A percentile compares a stretch with the other conserved stretches of the same genome.
phyloP scores from a whole-genome alignment of 495 filamentous ascomycete species.

The Aspergillus incahuasiensis region DNA sequence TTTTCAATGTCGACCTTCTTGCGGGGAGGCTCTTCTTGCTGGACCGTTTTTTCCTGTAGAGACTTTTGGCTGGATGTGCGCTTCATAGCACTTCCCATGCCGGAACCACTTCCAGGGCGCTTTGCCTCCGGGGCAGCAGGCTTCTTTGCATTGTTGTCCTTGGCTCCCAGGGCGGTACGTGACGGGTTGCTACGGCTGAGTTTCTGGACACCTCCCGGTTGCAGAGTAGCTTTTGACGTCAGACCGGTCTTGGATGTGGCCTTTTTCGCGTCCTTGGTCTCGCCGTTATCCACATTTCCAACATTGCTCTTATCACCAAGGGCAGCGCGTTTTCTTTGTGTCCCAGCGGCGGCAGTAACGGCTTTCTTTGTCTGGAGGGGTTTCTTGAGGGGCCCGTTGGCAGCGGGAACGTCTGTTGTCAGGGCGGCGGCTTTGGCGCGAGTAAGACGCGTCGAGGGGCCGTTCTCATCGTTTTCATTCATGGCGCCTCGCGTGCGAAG shows the following conservation, averaged over 20 bases:
- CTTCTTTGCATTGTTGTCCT: constrained; percentile 64
- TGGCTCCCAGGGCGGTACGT: constrained; percentile 56
- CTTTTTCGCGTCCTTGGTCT: constrained; percentile 68
- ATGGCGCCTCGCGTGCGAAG: constrained; percentile 61
- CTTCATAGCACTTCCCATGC: constrained; percentile 57
- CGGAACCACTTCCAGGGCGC: constrained; percentile 66
- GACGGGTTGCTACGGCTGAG: constrained; percentile 59
- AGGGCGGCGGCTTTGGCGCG: constrained; percentile 85
- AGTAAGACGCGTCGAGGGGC: constrained; percentile 73
- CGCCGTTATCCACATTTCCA: constrained; percentile 63
- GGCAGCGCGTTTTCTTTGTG: constrained; percentile 64
- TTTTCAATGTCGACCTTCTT: constrained; percentile 49
- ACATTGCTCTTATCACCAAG: constrained; percentile 96
- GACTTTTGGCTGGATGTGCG: constrained; percentile 46
- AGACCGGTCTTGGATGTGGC: constrained; percentile 54
- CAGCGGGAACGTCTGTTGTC: constrained; percentile 48
- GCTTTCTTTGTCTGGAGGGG: constrained; percentile 71
- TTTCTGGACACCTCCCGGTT: constrained; percentile 75
- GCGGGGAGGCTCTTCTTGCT: constrained; percentile 51
- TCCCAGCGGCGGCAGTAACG: constrained; percentile 37
- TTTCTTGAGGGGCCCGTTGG: constrained; percentile 59
- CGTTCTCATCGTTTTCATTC: constrained; percentile 95
- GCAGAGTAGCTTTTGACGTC: constrained; percentile 70
- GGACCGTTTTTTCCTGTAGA: constrained; percentile 58
- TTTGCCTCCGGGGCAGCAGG: constrained; percentile 52